phyloP scores from a whole-genome alignment of 2,329 filamentous ascomycete species.

The Scedosporium apiospermum region DNA sequence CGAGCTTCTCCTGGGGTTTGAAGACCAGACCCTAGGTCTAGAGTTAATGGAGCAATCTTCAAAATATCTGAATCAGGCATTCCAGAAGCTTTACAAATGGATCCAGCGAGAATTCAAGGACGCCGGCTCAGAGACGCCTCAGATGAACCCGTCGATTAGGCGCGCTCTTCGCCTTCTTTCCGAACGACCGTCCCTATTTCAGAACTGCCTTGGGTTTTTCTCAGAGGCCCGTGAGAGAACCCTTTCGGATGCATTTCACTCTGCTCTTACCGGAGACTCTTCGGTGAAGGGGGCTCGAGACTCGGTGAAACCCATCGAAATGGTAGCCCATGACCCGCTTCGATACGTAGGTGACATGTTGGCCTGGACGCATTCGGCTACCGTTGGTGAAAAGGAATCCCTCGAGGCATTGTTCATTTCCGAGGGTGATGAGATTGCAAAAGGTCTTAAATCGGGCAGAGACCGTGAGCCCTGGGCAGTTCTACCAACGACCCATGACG shows the following conservation, averaged over 20 bases:
- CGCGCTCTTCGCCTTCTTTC: constrained; percentile 78
- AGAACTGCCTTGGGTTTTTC: constrained; percentile 88
- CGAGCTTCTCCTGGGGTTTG: constrained; percentile 78
- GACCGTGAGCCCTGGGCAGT: constrained; percentile 79
- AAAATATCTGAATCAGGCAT: constrained; percentile 76
- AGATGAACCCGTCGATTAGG: constrained; percentile 78
- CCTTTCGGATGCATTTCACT: constrained; percentile 80
- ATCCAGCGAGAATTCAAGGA: constrained; percentile 88
- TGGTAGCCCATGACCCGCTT: constrained; percentile 83
- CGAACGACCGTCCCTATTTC: constrained; percentile 81
- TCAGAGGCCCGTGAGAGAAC: constrained; percentile 81
- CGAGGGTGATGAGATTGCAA: constrained; percentile 80
- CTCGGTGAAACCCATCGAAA: constrained; percentile 80
- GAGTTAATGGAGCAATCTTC: constrained; percentile 90
- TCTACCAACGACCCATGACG: constrained; percentile 46
- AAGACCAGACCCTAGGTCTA: constrained; percentile 77
- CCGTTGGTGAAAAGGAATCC: constrained; percentile 88
- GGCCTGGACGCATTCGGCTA: constrained; percentile 89
- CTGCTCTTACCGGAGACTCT: constrained; percentile 68
- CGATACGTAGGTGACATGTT: constrained; percentile 96
- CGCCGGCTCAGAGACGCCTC: constrained; percentile 86
- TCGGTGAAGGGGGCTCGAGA: constrained; percentile 48
- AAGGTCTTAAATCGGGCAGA: constrained; percentile 68
- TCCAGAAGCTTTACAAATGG: constrained; percentile 95
- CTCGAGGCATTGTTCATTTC: constrained; percentile 85